Evolutionary conservation across 169 alveolate genomes (phyloP), one percentile per base, ranked within the genome.

Genomic region (Cyclospora cayetanensis): DNA sequence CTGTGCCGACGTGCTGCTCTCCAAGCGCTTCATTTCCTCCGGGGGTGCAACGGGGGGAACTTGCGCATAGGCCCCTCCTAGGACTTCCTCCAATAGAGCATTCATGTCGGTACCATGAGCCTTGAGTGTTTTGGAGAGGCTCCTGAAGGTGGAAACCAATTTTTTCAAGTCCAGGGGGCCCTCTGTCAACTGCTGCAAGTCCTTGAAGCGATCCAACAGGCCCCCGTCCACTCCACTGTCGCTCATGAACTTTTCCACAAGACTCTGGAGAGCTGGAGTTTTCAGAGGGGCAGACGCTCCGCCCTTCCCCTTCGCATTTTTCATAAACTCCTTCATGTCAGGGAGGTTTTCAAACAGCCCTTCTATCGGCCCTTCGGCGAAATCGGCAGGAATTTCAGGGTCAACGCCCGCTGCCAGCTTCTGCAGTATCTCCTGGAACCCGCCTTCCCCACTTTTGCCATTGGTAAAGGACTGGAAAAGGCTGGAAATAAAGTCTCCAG

Each of bases 151-250:
- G 11, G 74, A 60, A 12, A 22, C 35, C 74, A 60, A 22, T 27
- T 60, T 25, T 9, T 27, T 25, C 11, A 60, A 5, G 31, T 60
- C 74, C n/a, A 60, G 35, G 9, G 22, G 35, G 9, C 74, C 74
- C 4, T 25, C 74, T 9, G 9, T 12, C 74, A 60, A 5, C 11
- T 22, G 11, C 74, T 60, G 74, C 74, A 60, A 25, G 9, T 20
- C 22, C 35, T 27, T 12, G 11, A 60, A 60, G 35, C 11, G 31
- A 11, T 22, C 34, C 31, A 60, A 22, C 11, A 60, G 31, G 31
- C 74, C 74, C 9, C 74, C 74, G 74, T 60, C 74, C n/a, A 12
- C 74, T 25, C 74, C 74, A 27, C 74, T 60, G 34, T 60, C 74
- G 5, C 31, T 60, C 31, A 60, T 9, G 5, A 60, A 20, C 74